Conservation (phyloP, 1,284 basidiomycete species). For the Trichosporon asahii region DNA sequence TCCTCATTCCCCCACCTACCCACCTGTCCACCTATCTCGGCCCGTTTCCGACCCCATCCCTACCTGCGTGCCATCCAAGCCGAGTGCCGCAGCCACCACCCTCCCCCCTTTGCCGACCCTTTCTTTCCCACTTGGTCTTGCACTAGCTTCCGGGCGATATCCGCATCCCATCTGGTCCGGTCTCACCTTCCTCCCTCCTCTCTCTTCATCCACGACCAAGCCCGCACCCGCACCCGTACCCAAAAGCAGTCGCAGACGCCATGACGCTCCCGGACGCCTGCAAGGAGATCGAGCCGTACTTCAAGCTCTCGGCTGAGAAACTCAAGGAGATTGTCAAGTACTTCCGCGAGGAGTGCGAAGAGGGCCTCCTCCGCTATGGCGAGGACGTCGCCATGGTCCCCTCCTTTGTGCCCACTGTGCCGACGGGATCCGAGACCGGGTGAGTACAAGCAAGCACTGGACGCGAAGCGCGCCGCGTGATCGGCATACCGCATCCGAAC, state of each 20-base stretch:
- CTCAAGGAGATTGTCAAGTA: conserved; percentile 69
- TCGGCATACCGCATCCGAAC: too few species aligned
- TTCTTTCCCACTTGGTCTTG: not conserved
- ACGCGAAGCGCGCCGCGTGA: too few species aligned
- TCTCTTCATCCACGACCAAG: not conserved
- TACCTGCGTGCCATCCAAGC: too few species aligned
- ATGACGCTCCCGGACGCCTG: conserved; percentile 32
- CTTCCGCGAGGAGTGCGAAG: conserved; percentile 71
- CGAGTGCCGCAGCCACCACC: not conserved
- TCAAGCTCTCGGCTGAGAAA: conserved; percentile 62
- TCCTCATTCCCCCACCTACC: not conserved
- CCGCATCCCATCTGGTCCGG: not conserved
- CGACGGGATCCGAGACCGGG: conserved; percentile 87
- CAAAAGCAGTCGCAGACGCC: not conserved
- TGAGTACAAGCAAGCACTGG: conserved; percentile 52
- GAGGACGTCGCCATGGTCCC: conserved; percentile 89
- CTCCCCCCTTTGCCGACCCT: not conserved
- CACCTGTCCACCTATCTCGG: not conserved
- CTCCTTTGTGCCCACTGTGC: conserved; percentile 83
- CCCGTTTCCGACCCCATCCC: not conserved
- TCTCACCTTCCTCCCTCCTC: not conserved
- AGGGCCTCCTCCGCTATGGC: conserved; percentile 68
- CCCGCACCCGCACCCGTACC: not conserved
- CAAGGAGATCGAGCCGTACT: conserved; percentile 61
- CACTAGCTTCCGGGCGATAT: not conserved